Percentiles rank a stretch among this genome's conserved stretches.
phyloP scores from a whole-genome alignment of 2,329 filamentous ascomycete species.

The Exophiala dermatitidis region DNA sequence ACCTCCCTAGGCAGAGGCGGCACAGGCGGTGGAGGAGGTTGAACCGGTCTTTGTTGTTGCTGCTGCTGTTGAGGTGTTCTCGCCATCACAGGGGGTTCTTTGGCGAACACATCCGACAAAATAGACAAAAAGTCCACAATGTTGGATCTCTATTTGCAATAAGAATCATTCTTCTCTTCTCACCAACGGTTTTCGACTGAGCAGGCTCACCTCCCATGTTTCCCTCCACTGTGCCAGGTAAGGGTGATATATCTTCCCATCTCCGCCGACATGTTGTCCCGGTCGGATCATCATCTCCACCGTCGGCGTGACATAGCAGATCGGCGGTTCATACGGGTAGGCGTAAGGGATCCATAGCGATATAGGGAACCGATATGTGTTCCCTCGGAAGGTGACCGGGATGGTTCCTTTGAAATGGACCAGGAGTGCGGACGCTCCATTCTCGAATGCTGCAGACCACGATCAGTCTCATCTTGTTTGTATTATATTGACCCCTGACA shows the following conservation, averaged over 20 bases:
- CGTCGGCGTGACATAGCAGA: conserved; percentile 82
- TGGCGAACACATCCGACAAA: conserved; percentile 79
- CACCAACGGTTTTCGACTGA: not conserved
- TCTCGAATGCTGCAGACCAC: conserved; percentile 64
- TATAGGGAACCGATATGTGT: conserved; percentile 82
- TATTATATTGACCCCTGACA: conserved; percentile 30
- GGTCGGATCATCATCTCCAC: conserved; percentile 83
- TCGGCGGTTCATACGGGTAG: conserved; percentile 77
- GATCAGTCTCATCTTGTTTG: conserved; percentile 8
- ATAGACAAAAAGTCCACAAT: conserved; percentile 75
- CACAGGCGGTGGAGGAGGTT: conserved; percentile 32
- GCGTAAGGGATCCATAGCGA: conserved; percentile 87
- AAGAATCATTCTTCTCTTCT: not conserved
- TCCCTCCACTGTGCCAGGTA: conserved; percentile 85
- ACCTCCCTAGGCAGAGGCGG: conserved; percentile 26
- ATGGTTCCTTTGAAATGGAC: conserved; percentile 80
- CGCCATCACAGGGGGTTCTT: conserved; percentile 85
- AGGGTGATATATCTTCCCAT: conserved; percentile 90
- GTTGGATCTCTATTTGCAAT: conserved; percentile 60
- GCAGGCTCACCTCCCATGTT: conserved; percentile 73
- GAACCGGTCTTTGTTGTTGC: conserved; percentile 38
- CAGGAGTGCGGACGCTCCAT: conserved; percentile 77
- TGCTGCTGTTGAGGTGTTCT: conserved; percentile 48
- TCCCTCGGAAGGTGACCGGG: conserved; percentile 84
- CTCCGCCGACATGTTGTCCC: conserved; percentile 79